A percentile compares a stretch with the other conserved stretches of the same genome.
Evolutionary conservation across 1,284 basidiomycete species (phyloP).

Genomic region (Mycena sp.): DNA sequence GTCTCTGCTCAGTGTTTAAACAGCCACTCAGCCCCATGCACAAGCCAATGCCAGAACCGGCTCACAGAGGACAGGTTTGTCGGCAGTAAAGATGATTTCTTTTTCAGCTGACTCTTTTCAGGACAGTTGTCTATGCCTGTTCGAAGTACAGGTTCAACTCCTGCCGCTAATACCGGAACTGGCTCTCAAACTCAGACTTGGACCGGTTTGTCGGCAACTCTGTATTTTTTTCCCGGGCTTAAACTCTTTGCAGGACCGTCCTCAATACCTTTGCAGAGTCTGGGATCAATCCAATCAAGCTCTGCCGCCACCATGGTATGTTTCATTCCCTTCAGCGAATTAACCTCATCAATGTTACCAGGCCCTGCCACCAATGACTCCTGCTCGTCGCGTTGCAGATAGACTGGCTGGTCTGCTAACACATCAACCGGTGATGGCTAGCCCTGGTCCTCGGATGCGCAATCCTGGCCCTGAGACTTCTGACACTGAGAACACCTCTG

Average conservation of each 20-base stretch:
- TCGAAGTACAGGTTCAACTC: background rate
- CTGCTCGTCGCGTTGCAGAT: background rate
- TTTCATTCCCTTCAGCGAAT: constrained; percentile 4
- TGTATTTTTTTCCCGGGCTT: background rate
- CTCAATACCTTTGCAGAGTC: background rate
- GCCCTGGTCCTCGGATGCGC: constrained; percentile 3
- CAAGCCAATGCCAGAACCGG: background rate
- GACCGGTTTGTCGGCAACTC: background rate
- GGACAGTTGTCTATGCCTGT: background rate
- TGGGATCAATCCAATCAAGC: background rate
- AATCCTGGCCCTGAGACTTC: background rate
- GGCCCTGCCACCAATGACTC: constrained; percentile 5
- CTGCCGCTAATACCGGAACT: background rate
- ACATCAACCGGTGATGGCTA: constrained; percentile 6
- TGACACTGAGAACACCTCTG: background rate
- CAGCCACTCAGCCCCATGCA: constrained; percentile 6
- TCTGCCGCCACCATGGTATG: background rate
- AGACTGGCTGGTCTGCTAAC: constrained; percentile 4
- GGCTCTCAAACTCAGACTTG: background rate
- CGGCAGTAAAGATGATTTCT: background rate
- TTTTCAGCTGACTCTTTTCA: background rate
- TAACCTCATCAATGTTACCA: constrained; percentile 4
- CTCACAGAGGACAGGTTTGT: constrained; percentile 1
- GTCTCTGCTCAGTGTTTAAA: constrained; percentile 3
- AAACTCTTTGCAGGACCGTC: background rate